Conservation (phyloP, 2,329 filamentous ascomycete species). For the Fusarium agapanthi region DNA sequence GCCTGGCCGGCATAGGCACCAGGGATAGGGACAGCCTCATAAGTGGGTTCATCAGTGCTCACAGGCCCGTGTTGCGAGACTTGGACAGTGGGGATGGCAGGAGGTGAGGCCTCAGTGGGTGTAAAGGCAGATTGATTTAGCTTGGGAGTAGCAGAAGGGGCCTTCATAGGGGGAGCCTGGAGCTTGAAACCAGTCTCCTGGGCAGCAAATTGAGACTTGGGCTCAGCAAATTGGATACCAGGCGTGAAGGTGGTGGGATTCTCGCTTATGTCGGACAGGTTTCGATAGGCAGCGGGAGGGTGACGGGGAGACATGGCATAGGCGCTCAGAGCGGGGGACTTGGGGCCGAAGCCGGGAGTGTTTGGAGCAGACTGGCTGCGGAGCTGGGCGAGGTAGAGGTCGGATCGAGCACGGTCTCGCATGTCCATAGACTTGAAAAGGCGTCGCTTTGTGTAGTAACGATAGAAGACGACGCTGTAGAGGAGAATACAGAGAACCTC, state of each 20-base stretch:
- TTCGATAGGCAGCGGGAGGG: conserved; percentile 65
- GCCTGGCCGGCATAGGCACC: conserved; percentile 75
- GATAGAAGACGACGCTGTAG: conserved; percentile 95
- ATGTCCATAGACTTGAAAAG: conserved; percentile 97
- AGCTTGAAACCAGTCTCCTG: conserved; percentile 77
- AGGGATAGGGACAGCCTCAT: conserved; percentile 88
- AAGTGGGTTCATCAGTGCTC: conserved; percentile 82
- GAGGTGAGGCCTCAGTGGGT: conserved; percentile 51
- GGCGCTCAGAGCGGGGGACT: conserved; percentile 61
- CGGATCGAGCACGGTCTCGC: conserved; percentile 91
- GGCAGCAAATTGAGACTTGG: conserved; percentile 68
- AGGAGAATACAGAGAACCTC: conserved; percentile 91
- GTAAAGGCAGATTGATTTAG: conserved; percentile 70
- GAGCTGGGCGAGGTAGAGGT: conserved; percentile 90
- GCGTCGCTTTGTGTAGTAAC: conserved; percentile 95
- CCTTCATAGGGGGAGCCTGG: conserved; percentile 82
- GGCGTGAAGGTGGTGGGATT: conserved; percentile 63
- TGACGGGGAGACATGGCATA: conserved; percentile 68
- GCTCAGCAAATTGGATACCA: conserved; percentile 65
- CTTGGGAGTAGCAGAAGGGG: conserved; percentile 81
- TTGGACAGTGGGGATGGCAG: conserved; percentile 51
- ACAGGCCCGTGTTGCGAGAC: conserved; percentile 72
- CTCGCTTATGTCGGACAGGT: conserved; percentile 56
- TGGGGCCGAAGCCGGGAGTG: conserved; percentile 86
- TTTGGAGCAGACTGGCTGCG: conserved; percentile 90